A percentile compares a stretch with the other conserved stretches of the same genome.
Evolutionary conservation across 169 alveolate species (phyloP).

Genomic region (Plasmodium relictum): DNA sequence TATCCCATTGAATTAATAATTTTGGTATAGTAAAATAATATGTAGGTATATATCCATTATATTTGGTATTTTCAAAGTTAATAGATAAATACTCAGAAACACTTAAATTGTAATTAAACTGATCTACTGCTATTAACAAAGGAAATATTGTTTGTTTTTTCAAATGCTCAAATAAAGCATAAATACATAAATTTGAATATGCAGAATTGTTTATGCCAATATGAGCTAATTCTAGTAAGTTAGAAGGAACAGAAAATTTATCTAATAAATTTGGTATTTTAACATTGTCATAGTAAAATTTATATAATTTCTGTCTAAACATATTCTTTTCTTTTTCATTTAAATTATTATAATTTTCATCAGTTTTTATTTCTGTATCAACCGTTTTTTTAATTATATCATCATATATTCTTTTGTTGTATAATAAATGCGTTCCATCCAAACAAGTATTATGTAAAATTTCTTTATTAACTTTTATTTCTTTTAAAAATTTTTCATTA

Average conservation of each 20-base stretch:
- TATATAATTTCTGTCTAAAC: conserved; percentile 60
- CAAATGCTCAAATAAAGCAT: conserved; percentile 84
- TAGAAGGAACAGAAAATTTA: conserved; percentile 80
- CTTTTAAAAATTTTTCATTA: conserved; percentile 76
- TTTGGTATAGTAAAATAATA: conserved; percentile 86
- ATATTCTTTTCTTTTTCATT: conserved; percentile 65
- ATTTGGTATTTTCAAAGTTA: conserved; percentile 85
- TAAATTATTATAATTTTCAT: conserved; percentile 75
- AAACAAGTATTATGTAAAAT: conserved; percentile 79
- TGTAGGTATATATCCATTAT: conserved; percentile 87
- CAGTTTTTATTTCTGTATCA: conserved; percentile 80
- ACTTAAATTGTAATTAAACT: conserved; percentile 66
- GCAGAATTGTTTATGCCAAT: conserved; percentile 84
- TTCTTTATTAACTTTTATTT: conserved; percentile 55
- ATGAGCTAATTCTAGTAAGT: conserved; percentile 80
- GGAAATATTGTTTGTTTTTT: conserved; percentile 86
- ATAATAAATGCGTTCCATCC: conserved; percentile 84
- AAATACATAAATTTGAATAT: conserved; percentile 83
- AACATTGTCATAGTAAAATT: conserved; percentile 22
- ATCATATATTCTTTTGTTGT: conserved; percentile 83
- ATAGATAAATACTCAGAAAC: conserved; percentile 87
- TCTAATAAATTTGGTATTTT: conserved; percentile 78
- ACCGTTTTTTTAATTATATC: conserved; percentile 81
- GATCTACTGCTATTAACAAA: conserved; percentile 79
- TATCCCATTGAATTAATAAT: conserved; percentile 82